Conservation (phyloP, 768 basidiomycete genomes). For the Leccinum obscurum region DNA sequence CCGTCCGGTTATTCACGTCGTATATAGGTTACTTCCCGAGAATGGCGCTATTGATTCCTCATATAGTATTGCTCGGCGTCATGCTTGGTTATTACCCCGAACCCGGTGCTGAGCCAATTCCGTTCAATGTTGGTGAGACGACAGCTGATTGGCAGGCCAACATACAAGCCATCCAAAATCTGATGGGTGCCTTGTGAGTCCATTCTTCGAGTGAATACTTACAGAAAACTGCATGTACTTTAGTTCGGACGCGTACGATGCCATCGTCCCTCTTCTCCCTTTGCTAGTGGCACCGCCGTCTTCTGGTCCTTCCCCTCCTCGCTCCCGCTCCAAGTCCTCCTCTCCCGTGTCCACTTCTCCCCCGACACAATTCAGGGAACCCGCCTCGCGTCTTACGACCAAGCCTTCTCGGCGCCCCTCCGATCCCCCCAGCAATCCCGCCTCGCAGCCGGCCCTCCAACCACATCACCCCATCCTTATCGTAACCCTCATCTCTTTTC, state of each 20-base stretch:
- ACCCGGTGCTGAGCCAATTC: constrained; percentile 34
- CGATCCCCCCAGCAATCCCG: no score
- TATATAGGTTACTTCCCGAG: constrained; percentile 73
- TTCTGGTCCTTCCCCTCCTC: background rate
- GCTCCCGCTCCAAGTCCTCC: background rate
- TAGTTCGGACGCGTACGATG: constrained; percentile 38
- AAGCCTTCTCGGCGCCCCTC: background rate
- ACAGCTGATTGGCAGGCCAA: constrained; percentile 84
- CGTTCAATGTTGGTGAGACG: constrained; percentile 52
- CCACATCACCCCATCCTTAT: constrained; percentile 37
- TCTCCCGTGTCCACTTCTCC: background rate
- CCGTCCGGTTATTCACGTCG: background rate
- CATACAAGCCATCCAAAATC: constrained; percentile 85
- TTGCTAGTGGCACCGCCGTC: constrained; percentile 36
- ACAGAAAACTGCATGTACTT: background rate
- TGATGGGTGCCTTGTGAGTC: constrained; percentile 80
- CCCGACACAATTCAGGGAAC: background rate
- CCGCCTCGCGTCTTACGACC: background rate
- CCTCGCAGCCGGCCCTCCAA: constrained; percentile 9
- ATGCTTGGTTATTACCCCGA: constrained; percentile 66
- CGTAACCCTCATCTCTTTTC: constrained; percentile 38
- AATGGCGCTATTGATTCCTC: constrained; percentile 68
- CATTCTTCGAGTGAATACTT: background rate
- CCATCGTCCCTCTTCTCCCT: constrained; percentile 47
- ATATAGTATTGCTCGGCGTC: constrained; percentile 57